phyloP scores from a whole-genome alignment of 768 basidiomycete species.

The Suillus weaverae region DNA sequence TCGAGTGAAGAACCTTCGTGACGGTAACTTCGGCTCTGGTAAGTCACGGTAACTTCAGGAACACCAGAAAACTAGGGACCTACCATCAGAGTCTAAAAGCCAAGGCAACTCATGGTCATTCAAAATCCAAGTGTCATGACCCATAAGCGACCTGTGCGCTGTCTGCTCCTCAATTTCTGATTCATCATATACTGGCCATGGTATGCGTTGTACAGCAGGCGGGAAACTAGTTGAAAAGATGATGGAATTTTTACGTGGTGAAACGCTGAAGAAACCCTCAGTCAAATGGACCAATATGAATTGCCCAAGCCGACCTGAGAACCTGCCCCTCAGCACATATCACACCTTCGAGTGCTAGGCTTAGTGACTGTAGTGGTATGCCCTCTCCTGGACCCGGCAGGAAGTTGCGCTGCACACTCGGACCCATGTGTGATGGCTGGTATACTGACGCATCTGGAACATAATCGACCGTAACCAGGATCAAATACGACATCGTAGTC shows the following conservation, averaged over 20 bases:
- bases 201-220: conserved; percentile 78
- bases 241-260: conserved; percentile 68
- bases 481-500: conserved; percentile 81
- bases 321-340: conserved; percentile 75
- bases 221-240: conserved; percentile 75
- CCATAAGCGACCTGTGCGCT: conserved; percentile 36
- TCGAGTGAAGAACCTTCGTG: conserved; percentile 57
- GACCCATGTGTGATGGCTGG: conserved; percentile 48
- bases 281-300: conserved; percentile 6
- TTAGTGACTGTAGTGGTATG: conserved; percentile 63
- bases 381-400: conserved; percentile 82
- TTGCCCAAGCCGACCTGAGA: conserved; percentile 50
- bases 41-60: not conserved
- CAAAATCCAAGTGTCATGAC: conserved; percentile 71
- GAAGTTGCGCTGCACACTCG: conserved; percentile 62
- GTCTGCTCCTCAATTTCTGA: conserved; percentile 36
- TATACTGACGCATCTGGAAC: conserved; percentile 56
- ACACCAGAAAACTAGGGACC: conserved; percentile 15
- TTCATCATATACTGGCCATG: conserved; percentile 66
- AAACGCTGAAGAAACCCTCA: conserved; percentile 50
- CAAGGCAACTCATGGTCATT: conserved; percentile 69
- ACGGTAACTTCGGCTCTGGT: conserved; percentile 52
- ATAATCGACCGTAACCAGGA: conserved; percentile 69
- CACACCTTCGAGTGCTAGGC: conserved; percentile 77
- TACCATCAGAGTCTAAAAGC: conserved; percentile 75